A percentile compares a stretch with the other conserved stretches of the same genome.
Evolutionary conservation across 805 yeast genomes (phyloP).

Genomic region (Hyphopichia homilentoma): DNA sequence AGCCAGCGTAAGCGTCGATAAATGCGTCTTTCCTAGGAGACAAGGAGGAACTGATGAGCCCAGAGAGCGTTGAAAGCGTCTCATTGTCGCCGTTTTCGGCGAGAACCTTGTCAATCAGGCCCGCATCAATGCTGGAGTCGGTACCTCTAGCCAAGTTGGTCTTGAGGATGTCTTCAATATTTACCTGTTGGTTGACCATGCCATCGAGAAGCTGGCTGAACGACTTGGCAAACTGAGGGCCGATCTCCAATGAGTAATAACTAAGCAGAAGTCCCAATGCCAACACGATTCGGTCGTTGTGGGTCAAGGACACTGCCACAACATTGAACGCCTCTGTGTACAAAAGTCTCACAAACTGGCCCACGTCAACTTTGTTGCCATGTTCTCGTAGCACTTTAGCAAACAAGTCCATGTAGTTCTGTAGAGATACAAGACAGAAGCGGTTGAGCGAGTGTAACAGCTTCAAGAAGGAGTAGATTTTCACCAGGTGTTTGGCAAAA

Average conservation of each 20-base stretch:
- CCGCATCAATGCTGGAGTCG: constrained; percentile 1
- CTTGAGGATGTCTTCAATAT: constrained; percentile 4
- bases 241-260: constrained; percentile 22
- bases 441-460: constrained; percentile 30
- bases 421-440: constrained; percentile 59
- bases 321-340: constrained; percentile 45
- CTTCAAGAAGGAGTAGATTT: constrained; percentile 46
- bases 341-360: constrained; percentile 30
- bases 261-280: constrained; percentile 34
- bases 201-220: constrained; percentile 8
- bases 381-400: constrained; percentile 9
- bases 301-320: constrained; percentile 44
- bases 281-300: constrained; percentile 43
- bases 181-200: not conserved
- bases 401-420: constrained; percentile 19
- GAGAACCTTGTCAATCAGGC: constrained; percentile 6
- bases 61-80: constrained; percentile 11
- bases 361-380: constrained; percentile 13
- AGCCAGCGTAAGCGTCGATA: constrained; percentile 11
- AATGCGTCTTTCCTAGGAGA: constrained; percentile 7
- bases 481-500: constrained; percentile 54
- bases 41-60: constrained; percentile 9
- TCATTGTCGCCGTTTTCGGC: constrained; percentile 14
- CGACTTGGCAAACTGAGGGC: constrained; percentile 15
- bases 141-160: constrained; percentile 6